Conservation (phyloP, 2,329 filamentous ascomycete genomes). For the Fonsecaea pedrosoi region DNA sequence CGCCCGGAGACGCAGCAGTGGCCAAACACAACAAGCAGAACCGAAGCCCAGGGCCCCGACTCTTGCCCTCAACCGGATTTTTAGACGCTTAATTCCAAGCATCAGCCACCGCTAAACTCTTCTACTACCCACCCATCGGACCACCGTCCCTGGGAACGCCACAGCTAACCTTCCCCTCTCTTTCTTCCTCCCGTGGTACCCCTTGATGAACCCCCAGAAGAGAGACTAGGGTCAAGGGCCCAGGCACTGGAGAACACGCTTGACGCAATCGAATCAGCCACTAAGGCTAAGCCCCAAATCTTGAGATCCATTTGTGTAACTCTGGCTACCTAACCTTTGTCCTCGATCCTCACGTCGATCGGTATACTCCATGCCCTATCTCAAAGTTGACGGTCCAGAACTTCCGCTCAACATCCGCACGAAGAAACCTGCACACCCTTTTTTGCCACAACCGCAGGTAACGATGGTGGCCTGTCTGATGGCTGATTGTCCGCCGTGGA, state of each 20-base stretch:
- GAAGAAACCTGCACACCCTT: neutral
- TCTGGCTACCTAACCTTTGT: conserved; percentile 8
- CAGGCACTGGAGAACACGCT: neutral
- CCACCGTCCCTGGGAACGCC: conserved; percentile 9
- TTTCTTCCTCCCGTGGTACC: neutral
- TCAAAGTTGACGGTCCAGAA: conserved; percentile 4
- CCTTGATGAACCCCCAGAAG: neutral
- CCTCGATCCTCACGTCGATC: neutral
- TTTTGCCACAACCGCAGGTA: neutral
- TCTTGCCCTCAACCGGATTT: conserved; percentile 8
- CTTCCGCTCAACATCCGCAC: conserved; percentile 1
- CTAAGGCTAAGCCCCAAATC: neutral
- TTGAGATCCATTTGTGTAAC: neutral
- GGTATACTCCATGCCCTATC: neutral
- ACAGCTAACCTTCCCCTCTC: conserved; percentile 8
- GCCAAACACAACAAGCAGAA: neutral
- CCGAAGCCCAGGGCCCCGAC: neutral
- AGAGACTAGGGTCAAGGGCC: neutral
- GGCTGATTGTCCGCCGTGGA: neutral
- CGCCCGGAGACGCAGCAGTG: conserved; percentile 2
- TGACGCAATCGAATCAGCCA: conserved; percentile 20
- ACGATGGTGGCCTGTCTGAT: neutral
- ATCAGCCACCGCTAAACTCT: conserved; percentile 20
- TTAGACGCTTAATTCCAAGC: neutral
- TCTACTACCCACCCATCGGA: conserved; percentile 10